These are phyloP conservation scores for Diplodia mutila DNA, from an alignment of 2,329 filamentous ascomycete species.

Conservation along the genomic window DNA sequence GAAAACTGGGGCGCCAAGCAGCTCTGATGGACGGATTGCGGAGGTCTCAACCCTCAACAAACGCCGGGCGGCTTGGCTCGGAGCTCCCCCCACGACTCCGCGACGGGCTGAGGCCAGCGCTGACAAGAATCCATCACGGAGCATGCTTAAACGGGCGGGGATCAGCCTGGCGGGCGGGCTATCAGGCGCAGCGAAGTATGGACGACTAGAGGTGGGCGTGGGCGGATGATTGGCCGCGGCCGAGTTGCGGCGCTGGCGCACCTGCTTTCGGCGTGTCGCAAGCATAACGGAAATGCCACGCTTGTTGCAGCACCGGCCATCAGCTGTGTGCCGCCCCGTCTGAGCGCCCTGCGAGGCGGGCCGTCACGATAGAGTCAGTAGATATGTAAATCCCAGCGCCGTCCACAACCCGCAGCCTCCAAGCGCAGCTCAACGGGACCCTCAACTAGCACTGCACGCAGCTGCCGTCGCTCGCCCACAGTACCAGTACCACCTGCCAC, in stretches of 20 bases:
- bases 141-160: constrained; percentile 11
- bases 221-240: constrained; percentile 24
- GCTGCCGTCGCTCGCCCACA: background rate
- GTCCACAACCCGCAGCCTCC: background rate
- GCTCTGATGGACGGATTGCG: background rate
- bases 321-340: background rate
- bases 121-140: constrained; percentile 17
- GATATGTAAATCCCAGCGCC: constrained; percentile 25
- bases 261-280: constrained; percentile 24
- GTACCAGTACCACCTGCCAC: background rate
- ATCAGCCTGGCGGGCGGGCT: constrained; percentile 2
- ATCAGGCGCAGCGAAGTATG: constrained; percentile 3
- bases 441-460: background rate
- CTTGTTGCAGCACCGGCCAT: constrained; percentile 8
- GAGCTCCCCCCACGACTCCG: constrained; percentile 16
- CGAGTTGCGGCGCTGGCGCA: constrained; percentile 6
- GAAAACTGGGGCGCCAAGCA: background rate
- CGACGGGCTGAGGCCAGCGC: constrained; percentile 7
- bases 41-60: constrained; percentile 21
- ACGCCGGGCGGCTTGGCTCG: constrained; percentile 14
- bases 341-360: constrained; percentile 4
- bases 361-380: constrained; percentile 23
- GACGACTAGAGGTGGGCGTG: background rate
- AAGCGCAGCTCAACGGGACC: background rate
- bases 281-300: constrained; percentile 18